A percentile compares a stretch with the other conserved stretches of the same genome.
phyloP scores from a whole-genome alignment of 257 asterid genomes.

The Nicotiana tabacum region DNA sequence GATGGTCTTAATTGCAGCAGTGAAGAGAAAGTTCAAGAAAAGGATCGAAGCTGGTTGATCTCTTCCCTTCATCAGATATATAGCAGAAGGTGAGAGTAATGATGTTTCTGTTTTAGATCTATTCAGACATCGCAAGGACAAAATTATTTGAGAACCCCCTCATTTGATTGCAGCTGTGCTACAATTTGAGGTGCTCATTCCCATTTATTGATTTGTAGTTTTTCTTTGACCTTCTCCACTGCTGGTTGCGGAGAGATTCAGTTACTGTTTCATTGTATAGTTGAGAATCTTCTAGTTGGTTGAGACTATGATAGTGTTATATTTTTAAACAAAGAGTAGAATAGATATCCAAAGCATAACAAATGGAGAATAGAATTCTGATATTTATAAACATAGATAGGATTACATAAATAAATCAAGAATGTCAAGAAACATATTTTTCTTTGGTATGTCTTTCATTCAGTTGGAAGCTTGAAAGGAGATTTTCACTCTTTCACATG shows the following conservation, averaged over 20 bases:
- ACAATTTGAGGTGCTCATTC: background rate
- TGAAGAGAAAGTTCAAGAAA: constrained; percentile 53
- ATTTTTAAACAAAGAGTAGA: background rate
- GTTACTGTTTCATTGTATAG: background rate
- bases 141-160: background rate
- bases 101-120: constrained; percentile 19
- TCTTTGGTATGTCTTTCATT: background rate
- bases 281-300: background rate
- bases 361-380: background rate
- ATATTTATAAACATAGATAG: background rate
- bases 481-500: background rate
- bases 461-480: background rate
- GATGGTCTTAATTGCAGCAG: constrained; percentile 47
- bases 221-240: background rate
- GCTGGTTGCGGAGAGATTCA: background rate
- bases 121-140: constrained; percentile 3
- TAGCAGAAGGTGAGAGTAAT: constrained; percentile 84
- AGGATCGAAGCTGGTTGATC: constrained; percentile 89
- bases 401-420: background rate
- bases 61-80: constrained; percentile 94
- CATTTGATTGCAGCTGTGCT: background rate
- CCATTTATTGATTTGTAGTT: background rate
- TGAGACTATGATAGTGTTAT: background rate
- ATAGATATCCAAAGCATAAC: background rate
- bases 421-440: background rate